Evolutionary conservation across 306 rosid genomes (phyloP).

Genomic region (Vachellia pachyceras): DNA sequence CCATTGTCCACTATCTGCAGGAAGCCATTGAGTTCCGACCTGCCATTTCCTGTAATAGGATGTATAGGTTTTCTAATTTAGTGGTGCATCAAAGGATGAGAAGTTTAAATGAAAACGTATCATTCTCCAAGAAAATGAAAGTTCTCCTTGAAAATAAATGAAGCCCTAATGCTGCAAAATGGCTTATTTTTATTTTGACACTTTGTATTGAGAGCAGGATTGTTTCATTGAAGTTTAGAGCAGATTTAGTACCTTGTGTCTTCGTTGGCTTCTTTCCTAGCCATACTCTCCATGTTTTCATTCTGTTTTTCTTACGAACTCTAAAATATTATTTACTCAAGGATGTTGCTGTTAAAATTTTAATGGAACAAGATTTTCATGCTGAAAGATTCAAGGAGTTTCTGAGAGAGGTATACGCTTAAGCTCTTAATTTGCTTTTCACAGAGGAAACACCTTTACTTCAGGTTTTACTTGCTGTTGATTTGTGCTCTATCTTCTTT

Average conservation of each 20-base stretch:
- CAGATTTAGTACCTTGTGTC: slow-evolving; percentile 20
- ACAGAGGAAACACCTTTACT: slow-evolving; percentile 4
- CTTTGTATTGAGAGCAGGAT: slow-evolving; percentile 2
- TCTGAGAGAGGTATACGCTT: slow-evolving; percentile 79
- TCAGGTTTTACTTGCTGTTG: slow-evolving; percentile 23
- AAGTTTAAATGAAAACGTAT: slow-evolving; percentile 2
- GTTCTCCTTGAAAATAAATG: slow-evolving; percentile 15
- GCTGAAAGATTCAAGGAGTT: slow-evolving; percentile 90
- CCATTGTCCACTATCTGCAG: background rate
- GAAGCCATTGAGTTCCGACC: slow-evolving; percentile 15
- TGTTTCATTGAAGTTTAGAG: slow-evolving; percentile 32
- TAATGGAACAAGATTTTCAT: slow-evolving; percentile 96
- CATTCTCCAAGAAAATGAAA: slow-evolving; percentile 7
- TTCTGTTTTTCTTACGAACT: slow-evolving; percentile 5
- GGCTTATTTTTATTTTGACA: background rate
- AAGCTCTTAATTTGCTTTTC: slow-evolving; percentile 33
- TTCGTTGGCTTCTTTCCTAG: background rate
- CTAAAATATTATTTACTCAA: slow-evolving; percentile 44
- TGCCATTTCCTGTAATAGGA: slow-evolving; percentile 4
- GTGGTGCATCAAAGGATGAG: background rate
- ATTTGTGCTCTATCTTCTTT: slow-evolving; percentile 40
- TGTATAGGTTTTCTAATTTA: background rate
- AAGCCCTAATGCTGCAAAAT: slow-evolving; percentile 22
- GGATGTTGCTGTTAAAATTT: slow-evolving; percentile 99
- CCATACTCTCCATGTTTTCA: slow-evolving; percentile 6